Percentiles rank a stretch among this genome's conserved stretches.
Conservation (phyloP, 2,329 filamentous ascomycete genomes). For the Phyllosticta citriasiana region DNA sequence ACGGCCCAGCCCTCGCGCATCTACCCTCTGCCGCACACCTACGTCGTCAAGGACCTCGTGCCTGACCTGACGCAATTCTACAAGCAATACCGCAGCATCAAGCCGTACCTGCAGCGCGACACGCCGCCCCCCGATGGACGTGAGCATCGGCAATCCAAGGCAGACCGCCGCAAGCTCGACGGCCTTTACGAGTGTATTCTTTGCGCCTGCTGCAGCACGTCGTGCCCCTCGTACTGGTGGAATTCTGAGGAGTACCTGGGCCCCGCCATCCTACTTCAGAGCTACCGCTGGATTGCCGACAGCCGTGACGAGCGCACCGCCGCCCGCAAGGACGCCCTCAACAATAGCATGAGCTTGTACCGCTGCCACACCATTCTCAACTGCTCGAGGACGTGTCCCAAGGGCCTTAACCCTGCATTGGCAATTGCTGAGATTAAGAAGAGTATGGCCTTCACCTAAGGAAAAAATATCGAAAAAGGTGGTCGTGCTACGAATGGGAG, state of each 20-base stretch:
- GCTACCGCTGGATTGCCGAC: constrained; percentile 94
- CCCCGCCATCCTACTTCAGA: constrained; percentile 91
- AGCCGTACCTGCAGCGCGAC: constrained; percentile 92
- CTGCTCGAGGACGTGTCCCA: constrained; percentile 95
- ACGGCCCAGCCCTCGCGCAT: constrained; percentile 75
- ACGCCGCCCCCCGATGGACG: constrained; percentile 77
- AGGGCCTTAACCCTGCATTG: constrained; percentile 91
- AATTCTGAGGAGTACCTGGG: constrained; percentile 98
- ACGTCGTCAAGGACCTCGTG: constrained; percentile 97
- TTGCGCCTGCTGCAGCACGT: constrained; percentile 97
- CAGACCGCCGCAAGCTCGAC: constrained; percentile 91
- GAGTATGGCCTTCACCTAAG: constrained; percentile 59
- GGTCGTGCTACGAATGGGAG: not conserved
- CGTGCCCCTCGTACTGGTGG: constrained; percentile 99
- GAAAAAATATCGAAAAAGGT: not conserved
- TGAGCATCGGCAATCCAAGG: constrained; percentile 84
- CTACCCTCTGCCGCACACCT: constrained; percentile 96
- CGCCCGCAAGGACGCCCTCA: constrained; percentile 80
- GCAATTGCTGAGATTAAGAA: constrained; percentile 99
- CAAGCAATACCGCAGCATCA: constrained; percentile 99
- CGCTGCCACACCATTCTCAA: constrained; percentile 99
- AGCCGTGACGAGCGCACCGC: constrained; percentile 83
- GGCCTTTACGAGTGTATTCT: constrained; percentile 99
- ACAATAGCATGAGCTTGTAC: constrained; percentile 99
- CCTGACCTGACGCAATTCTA: constrained; percentile 98